phyloP scores from a whole-genome alignment of 2,329 filamentous ascomycete genomes.

The Daldinia eschscholtzii region DNA sequence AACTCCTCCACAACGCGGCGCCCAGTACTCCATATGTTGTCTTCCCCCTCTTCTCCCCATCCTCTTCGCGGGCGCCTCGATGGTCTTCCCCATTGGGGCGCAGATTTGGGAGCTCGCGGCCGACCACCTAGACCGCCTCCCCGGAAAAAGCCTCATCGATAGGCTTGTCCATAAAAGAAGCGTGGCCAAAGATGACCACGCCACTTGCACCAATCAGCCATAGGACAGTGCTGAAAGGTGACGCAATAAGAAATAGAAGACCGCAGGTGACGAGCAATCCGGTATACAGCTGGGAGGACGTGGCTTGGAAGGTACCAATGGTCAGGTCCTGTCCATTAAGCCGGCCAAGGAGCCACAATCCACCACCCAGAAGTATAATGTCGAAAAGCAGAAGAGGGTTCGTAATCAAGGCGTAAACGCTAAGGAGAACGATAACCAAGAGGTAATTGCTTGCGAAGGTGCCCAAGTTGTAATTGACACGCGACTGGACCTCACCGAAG shows the following conservation, averaged over 20 bases:
- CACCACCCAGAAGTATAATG: constrained; percentile 86
- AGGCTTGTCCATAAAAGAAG: constrained; percentile 95
- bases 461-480: constrained; percentile 96
- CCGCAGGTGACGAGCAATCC: constrained; percentile 84
- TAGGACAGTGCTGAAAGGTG: constrained; percentile 85
- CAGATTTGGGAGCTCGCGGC: constrained; percentile 96
- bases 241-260: constrained; percentile 86
- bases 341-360: constrained; percentile 92
- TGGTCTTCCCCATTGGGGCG: constrained; percentile 99
- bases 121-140: constrained; percentile 99
- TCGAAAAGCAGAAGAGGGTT: constrained; percentile 90
- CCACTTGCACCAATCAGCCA: constrained; percentile 97
- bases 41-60: constrained; percentile 61
- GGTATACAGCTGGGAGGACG: constrained; percentile 94
- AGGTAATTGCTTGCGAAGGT: constrained; percentile 99
- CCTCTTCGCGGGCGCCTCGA: constrained; percentile 84
- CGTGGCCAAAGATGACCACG: constrained; percentile 94
- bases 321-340: constrained; percentile 90
- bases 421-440: constrained; percentile 92
- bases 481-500: constrained; percentile 89
- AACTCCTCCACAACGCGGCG: constrained; percentile 75
- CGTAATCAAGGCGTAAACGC: constrained; percentile 93
- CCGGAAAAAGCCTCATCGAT: constrained; percentile 99
- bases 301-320: constrained; percentile 84
- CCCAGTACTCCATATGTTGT: constrained; percentile 55